Conservation (phyloP, 306 rosid genomes). For the Prunus fruticosa region DNA sequence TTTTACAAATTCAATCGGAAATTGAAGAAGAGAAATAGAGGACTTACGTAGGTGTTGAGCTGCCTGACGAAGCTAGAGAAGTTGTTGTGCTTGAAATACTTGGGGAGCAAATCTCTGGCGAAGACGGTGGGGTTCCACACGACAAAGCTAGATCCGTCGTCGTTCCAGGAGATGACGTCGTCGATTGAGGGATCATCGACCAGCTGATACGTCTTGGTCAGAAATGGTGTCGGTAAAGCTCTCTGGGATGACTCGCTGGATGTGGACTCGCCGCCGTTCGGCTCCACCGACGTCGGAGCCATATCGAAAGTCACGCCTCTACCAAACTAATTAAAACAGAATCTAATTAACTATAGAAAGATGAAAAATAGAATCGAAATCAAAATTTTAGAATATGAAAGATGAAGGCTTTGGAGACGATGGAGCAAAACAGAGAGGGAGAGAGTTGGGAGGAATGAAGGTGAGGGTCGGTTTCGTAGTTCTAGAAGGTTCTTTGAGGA, state of each 20-base stretch:
- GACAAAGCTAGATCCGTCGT: constrained; percentile 86
- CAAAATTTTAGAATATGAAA: background rate
- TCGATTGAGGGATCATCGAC: constrained; percentile 71
- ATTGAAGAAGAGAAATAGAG: background rate
- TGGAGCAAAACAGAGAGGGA: background rate
- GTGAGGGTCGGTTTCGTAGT: constrained; percentile 20
- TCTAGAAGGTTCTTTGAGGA: constrained; percentile 77
- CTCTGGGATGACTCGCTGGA: constrained; percentile 40
- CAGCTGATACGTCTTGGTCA: constrained; percentile 71
- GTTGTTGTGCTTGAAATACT: constrained; percentile 85
- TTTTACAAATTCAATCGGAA: background rate
- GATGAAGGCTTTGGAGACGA: background rate
- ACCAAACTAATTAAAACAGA: background rate
- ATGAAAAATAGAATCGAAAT: no score
- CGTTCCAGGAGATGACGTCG: constrained; percentile 86
- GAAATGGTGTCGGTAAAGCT: constrained; percentile 74
- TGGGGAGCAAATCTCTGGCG: constrained; percentile 84
- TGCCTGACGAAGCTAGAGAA: constrained; percentile 96
- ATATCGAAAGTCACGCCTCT: constrained; percentile 8
- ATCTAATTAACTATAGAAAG: background rate
- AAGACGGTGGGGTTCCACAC: constrained; percentile 91
- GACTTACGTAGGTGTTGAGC: constrained; percentile 83
- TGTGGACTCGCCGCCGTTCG: constrained; percentile 19
- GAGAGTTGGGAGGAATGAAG: background rate
- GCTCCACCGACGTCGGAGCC: constrained; percentile 41